Percentiles rank a stretch among this genome's conserved stretches.
These are phyloP conservation scores for Orychophragmus violaceus DNA, from an alignment of 345 rosid genomes.

Conservation along the genomic window DNA sequence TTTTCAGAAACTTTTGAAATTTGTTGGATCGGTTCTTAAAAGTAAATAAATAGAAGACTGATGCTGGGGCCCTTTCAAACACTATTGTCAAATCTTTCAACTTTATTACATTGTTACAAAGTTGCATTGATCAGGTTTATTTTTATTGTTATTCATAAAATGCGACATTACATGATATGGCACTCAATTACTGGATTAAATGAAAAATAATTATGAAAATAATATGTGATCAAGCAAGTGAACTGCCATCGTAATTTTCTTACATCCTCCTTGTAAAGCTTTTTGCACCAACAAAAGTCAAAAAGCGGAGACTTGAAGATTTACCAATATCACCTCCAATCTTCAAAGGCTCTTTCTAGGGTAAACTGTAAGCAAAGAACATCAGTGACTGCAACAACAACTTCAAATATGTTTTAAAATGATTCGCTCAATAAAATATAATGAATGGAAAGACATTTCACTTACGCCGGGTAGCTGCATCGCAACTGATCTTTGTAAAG, in stretches of 20 bases:
- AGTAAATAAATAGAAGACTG: no score
- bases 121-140: not conserved
- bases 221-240: not conserved
- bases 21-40: not conserved
- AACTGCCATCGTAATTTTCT: not conserved
- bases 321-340: conserved; percentile 52
- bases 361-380: conserved; percentile 59
- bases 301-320: conserved; percentile 14
- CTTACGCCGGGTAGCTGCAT: conserved; percentile 83
- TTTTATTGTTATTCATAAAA: not conserved
- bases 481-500: conserved; percentile 58
- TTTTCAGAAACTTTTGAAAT: not conserved
- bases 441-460: not conserved
- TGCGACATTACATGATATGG: conserved; percentile 1
- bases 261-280: conserved; percentile 4
- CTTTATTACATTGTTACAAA: not conserved
- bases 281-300: conserved; percentile 13
- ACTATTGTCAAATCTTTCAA: not conserved
- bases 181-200: not conserved
- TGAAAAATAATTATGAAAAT: no score
- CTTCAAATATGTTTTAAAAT: not conserved
- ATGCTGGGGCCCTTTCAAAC: not conserved
- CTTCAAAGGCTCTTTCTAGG: conserved; percentile 37
- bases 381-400: conserved; percentile 54
- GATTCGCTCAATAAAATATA: not conserved